These are phyloP conservation scores for Artemisia princeps DNA, from an alignment of 140 eudicot species.

Conservation along the genomic window DNA sequence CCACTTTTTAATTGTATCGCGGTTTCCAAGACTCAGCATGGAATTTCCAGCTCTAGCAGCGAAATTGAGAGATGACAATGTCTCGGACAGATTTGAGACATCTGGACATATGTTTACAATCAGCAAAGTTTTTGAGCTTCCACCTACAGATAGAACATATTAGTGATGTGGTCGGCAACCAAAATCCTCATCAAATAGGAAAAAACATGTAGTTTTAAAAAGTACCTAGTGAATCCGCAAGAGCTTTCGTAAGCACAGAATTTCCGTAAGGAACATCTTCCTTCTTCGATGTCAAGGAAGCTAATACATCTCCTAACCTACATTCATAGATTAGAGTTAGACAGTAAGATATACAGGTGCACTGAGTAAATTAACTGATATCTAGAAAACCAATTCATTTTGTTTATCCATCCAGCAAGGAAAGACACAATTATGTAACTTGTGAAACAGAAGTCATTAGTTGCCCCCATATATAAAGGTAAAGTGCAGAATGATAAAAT, in stretches of 20 bases:
- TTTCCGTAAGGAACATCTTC: conserved; percentile 70
- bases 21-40: conserved; percentile 74
- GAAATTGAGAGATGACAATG: conserved; percentile 80
- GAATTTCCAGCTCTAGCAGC: conserved; percentile 87
- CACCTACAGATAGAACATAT: conserved; percentile 45
- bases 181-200: conserved; percentile 3
- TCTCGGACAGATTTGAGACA: conserved; percentile 59
- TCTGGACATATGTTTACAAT: conserved; percentile 74
- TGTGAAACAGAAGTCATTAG: too few relatives aligned
- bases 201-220: background rate
- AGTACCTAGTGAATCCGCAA: conserved; percentile 88
- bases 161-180: background rate
- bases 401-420: background rate
- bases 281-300: conserved; percentile 72
- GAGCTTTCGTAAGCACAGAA: conserved; percentile 68
- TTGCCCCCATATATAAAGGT: too few relatives aligned
- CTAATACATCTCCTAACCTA: conserved; percentile 94
- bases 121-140: conserved; percentile 81
- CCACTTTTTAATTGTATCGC: conserved; percentile 92
- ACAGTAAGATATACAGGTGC: background rate
- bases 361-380: background rate
- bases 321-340: conserved; percentile 13
- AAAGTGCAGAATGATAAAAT: background rate
- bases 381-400: background rate
- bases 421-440: too few relatives aligned